Evolutionary conservation across 805 yeast species (phyloP).

Genomic region (Metschnikowia bowlesiae): DNA sequence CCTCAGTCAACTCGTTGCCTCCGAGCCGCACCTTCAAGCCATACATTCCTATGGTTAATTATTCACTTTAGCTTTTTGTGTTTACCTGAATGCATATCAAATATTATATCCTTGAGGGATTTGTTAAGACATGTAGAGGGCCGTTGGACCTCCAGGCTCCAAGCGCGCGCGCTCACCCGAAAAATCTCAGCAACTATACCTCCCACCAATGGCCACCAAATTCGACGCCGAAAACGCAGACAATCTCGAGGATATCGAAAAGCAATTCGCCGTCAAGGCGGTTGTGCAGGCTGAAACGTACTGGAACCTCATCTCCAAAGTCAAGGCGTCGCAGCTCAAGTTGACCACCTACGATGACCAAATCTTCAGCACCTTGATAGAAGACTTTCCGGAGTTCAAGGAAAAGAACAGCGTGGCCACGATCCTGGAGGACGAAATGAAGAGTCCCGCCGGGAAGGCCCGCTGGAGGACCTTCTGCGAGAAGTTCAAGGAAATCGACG

Average conservation of each 20-base stretch:
- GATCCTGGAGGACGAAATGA: slow-evolving; percentile 76
- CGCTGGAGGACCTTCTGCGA: slow-evolving; percentile 89
- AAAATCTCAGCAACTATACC: slow-evolving; percentile 1
- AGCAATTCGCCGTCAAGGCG: slow-evolving; percentile 96
- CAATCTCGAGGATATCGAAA: slow-evolving; percentile 91
- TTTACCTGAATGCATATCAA: too few relatives aligned
- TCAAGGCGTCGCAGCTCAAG: slow-evolving; percentile 76
- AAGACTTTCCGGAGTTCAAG: slow-evolving; percentile 84
- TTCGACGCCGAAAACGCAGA: slow-evolving; percentile 91
- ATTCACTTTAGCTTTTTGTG: too few relatives aligned
- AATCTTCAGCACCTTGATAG: slow-evolving; percentile 54
- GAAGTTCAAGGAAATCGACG: slow-evolving; percentile 80
- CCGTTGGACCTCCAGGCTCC: too few relatives aligned
- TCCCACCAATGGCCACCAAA: slow-evolving; percentile 27
- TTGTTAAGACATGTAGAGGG: too few relatives aligned
- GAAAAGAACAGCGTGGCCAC: slow-evolving; percentile 52
- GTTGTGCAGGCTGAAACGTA: slow-evolving; percentile 93
- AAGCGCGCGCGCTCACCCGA: not conserved
- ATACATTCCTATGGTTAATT: too few relatives aligned
- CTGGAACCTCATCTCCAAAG: slow-evolving; percentile 71
- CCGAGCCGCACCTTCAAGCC: too few relatives aligned
- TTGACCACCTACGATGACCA: slow-evolving; percentile 71
- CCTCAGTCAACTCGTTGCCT: too few relatives aligned
- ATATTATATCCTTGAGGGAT: too few relatives aligned
- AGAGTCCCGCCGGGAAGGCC: slow-evolving; percentile 71